Evolutionary conservation across 495 filamentous ascomycete species (phyloP), one percentile per base, ranked within the genome.

Genomic region (Penicillium ochrochloron): DNA sequence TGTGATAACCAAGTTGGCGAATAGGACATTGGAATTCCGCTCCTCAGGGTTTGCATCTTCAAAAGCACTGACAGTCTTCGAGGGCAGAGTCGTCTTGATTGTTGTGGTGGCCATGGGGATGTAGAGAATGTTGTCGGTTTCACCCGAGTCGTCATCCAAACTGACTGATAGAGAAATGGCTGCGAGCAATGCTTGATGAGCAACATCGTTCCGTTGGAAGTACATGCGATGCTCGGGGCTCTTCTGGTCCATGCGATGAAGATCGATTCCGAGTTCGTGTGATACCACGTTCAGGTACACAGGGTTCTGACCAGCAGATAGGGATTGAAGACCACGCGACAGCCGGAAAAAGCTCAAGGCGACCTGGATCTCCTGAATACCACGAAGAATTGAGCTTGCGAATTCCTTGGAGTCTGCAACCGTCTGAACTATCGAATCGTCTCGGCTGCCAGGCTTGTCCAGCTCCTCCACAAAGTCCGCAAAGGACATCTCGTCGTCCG

Each of bases 171-270:
- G 89, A 6, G 95, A 96, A 23, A 97, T 89, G 6, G 92, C 95
- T 19, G 95, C 93, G 33, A 96, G 83, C 48, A 99, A 83, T 25
- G 95, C 95, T 81, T 99, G 94, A 72, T 99, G 95, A 21, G 95
- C 95, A 66, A 97, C 86, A 69, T 97, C 96, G 58, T 90, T 88
- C 12, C 90, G 88, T 15, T 93, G 93, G 75, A 99, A 99, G 78
- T 99, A 99, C 95, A 99, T 99, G 58, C 94, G 90, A 84, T 99
- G 95, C 3, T 93, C 94, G 0, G 95, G 93, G 41, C 92, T 96
- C 68, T 91, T 94, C 31, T 91, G 91, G 72, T 99, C 96, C 62
- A 99, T 87, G 17, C 95, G 88, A 73, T 98, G 90, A 35, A 98
- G 80, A 69, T 99, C 95, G 68, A 98, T 85, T 58, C 94, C 93